A percentile compares a stretch with the other conserved stretches of the same genome.
These are phyloP conservation scores for Mycena galopus DNA, from an alignment of 768 basidiomycete species.

Conservation along the genomic window DNA sequence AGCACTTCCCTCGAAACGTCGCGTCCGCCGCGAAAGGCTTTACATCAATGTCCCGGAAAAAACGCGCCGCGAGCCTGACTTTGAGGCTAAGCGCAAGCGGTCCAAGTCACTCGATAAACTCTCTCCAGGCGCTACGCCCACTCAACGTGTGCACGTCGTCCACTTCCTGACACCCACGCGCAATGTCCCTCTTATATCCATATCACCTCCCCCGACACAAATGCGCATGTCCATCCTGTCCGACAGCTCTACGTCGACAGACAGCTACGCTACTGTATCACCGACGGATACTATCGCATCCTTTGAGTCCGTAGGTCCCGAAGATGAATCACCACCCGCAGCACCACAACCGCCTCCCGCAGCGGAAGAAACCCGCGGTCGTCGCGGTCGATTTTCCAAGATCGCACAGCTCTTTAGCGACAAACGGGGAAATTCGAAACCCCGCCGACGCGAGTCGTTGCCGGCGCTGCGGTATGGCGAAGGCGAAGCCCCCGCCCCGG, in stretches of 20 bases:
- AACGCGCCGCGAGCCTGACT: neutral
- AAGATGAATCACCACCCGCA: neutral
- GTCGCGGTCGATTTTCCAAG: conserved; percentile 26
- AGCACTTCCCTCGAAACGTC: neutral
- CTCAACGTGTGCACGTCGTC: neutral
- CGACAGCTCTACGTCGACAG: conserved; percentile 17
- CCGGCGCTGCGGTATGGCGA: neutral
- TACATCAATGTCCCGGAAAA: conserved; percentile 2
- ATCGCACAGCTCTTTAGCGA: conserved; percentile 27
- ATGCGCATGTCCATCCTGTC: conserved; percentile 9
- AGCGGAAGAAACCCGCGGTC: neutral
- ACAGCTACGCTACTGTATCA: conserved; percentile 5
- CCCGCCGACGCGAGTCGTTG: neutral
- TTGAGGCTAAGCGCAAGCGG: neutral
- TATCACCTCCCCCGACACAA: conserved; percentile 20
- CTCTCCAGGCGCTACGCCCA: neutral
- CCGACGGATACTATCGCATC: neutral
- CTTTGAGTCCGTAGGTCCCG: neutral
- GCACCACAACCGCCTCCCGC: too few relatives aligned
- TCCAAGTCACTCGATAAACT: neutral
- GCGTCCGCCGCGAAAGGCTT: neutral
- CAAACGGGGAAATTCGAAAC: conserved; percentile 12
- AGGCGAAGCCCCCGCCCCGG: neutral
- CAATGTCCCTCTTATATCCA: conserved; percentile 14
- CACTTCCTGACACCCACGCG: conserved; percentile 2